Conservation (phyloP, 768 basidiomycete genomes). For the Neoboletus brunneissimus region DNA sequence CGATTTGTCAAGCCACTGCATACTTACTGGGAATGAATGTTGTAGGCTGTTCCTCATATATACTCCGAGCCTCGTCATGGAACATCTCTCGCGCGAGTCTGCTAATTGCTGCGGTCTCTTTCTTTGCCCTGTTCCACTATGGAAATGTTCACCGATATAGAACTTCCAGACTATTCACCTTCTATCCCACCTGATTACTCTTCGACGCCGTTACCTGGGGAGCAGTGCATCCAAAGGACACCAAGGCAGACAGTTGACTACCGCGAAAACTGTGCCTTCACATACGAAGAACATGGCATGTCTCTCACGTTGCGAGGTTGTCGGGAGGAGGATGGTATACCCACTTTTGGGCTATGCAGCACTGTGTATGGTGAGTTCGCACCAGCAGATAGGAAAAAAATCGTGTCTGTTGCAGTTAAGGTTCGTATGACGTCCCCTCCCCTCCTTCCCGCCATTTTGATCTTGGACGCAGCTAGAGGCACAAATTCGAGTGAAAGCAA, state of each 20-base stretch:
- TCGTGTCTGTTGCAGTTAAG: constrained; percentile 28
- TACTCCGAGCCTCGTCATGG: constrained; percentile 9
- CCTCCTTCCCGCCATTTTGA: background rate
- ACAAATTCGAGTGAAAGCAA: constrained; percentile 18
- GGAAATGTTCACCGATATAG: constrained; percentile 11
- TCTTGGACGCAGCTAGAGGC: constrained; percentile 23
- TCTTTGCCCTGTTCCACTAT: constrained; percentile 5
- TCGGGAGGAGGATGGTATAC: constrained; percentile 30
- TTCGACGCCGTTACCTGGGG: constrained; percentile 47
- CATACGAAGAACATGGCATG: constrained; percentile 31
- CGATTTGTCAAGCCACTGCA: constrained; percentile 6
- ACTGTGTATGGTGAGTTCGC: constrained; percentile 30
- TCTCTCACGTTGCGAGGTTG: constrained; percentile 30
- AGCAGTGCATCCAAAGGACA: constrained; percentile 51
- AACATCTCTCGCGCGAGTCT: background rate
- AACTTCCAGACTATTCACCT: constrained; percentile 52
- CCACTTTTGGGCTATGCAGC: constrained; percentile 31
- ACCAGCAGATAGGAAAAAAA: constrained; percentile 23
- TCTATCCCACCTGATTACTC: constrained; percentile 60
- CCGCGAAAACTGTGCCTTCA: constrained; percentile 27
- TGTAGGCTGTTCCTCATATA: constrained; percentile 21
- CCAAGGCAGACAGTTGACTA: constrained; percentile 19
- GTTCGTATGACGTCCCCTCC: constrained; percentile 12
- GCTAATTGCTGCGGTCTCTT: constrained; percentile 2
- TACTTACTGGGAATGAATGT: background rate